Conservation (phyloP, 345 rosid genomes). For the Gossypium mustelinum region DNA sequence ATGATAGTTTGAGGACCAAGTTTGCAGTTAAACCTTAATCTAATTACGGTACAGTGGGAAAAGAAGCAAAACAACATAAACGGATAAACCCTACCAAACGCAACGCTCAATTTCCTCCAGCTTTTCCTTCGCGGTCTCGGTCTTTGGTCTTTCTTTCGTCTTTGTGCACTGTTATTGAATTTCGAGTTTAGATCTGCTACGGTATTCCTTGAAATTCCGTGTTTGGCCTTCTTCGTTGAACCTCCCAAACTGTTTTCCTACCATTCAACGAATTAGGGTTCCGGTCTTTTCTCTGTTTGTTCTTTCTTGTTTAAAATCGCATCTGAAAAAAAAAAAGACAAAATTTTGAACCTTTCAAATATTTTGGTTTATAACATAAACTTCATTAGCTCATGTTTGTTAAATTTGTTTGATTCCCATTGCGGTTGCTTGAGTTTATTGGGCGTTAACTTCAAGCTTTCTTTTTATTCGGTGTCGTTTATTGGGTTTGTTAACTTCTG, state of each 20-base stretch:
- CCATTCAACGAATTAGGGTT: conserved; percentile 5
- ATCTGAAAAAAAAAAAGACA: background rate
- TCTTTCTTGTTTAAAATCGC: background rate
- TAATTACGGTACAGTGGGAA: conserved; percentile 3
- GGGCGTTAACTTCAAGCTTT: background rate
- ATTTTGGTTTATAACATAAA: background rate
- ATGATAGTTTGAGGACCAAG: too few species aligned
- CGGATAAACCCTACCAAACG: background rate
- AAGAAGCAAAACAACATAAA: background rate
- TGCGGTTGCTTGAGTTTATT: conserved; percentile 1
- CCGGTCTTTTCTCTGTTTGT: background rate
- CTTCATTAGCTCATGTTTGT: background rate
- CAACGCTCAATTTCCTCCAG: background rate
- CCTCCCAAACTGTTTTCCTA: too few species aligned
- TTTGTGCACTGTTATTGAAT: too few species aligned
- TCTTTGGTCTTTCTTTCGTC: background rate
- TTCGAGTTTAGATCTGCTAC: conserved; percentile 13
- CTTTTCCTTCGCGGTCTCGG: background rate
- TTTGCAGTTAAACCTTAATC: too few species aligned
- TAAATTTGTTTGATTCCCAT: background rate
- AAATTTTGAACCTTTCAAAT: background rate
- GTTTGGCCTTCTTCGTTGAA: background rate
- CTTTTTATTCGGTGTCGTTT: background rate
- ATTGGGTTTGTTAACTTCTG: background rate
- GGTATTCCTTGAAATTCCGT: background rate